Base-by-base conservation (phyloP, 2,329 filamentous ascomycete genomes). In the Xylaria digitata region DNA sequence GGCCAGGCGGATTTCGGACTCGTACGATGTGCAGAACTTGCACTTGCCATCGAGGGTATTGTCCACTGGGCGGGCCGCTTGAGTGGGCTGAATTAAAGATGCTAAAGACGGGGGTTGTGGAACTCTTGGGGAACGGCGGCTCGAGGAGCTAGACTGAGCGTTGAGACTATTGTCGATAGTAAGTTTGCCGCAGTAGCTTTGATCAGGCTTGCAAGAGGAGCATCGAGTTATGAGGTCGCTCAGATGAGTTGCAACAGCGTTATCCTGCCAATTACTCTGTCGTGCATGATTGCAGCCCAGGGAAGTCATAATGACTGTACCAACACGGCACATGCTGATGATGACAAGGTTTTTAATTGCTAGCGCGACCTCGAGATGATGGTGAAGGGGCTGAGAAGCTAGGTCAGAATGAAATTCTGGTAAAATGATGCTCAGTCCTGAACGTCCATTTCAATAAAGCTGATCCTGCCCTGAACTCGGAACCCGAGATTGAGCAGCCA, bases 211-310 rank as follows among this genome's bases (percentile, higher is more conserved):
- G 60, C 67, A 68, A 61, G 63, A 64, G 1, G 65, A 61, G 58
- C 70, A 71, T 21, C 62, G 67, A 43, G 63, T 66, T 61, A 71
- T 70, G 50, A 68, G 63, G 17, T 50, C 34, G 57, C 66, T 61
- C 42, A 72, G 68, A 62, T 72, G 37, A 6, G 53, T 63, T 40
- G 19, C 64, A 23, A 72, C 68, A 34, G 59, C 59, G 34, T 21
- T 40, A 42, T 72, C 70, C 49, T 69, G 63, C 70, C 70, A 72
- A 34, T 68, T 68, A 30, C 37, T 69, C 66, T 72, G 70, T 43
- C 70, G 68, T 49, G 66, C 66, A 49, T 72, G 70, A 57, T 72
- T 69, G 66, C 70, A 72, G 61, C 70, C 63, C 50, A 58, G 57
- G 30, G 56, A 66, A 43, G 34, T 40, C 70, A 72, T 72, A 21